phyloP scores from a whole-genome alignment of 1,139 yeast genomes.

The Pichia sp. region DNA sequence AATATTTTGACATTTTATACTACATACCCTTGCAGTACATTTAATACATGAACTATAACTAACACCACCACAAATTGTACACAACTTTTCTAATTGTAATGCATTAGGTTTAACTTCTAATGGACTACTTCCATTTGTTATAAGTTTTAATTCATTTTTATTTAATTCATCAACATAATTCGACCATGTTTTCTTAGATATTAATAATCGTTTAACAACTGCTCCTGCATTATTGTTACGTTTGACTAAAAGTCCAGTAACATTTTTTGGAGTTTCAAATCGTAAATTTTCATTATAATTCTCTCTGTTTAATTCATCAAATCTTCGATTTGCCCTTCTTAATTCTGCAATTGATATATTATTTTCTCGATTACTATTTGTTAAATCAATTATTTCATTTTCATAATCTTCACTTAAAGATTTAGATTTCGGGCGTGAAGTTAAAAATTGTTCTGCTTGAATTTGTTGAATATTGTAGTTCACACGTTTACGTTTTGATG shows the following conservation, averaged over 20 bases:
- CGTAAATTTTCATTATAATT: conserved; percentile 34
- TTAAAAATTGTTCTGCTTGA: conserved; percentile 24
- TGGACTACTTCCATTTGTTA: conserved; percentile 16
- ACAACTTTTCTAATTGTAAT: conserved; percentile 34
- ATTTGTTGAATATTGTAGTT: conserved; percentile 30
- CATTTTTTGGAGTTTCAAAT: conserved; percentile 34
- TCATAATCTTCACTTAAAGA: conserved; percentile 8
- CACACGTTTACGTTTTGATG: conserved; percentile 25
- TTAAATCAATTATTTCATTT: conserved; percentile 6
- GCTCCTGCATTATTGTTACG: conserved; percentile 23
- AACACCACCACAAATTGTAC: conserved; percentile 39
- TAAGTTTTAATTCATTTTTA: conserved; percentile 21
- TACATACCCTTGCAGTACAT: conserved; percentile 35
- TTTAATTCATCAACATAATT: conserved; percentile 36
- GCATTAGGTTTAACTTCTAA: conserved; percentile 27
- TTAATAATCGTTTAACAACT: conserved; percentile 32
- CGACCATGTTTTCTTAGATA: conserved; percentile 34
- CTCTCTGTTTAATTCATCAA: conserved; percentile 36
- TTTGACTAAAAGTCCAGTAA: conserved; percentile 17
- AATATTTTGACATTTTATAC: conserved; percentile 34
- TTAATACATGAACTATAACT: conserved; percentile 35
- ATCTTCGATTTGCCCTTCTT: conserved; percentile 33
- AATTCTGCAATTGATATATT: conserved; percentile 24
- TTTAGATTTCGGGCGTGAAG: conserved; percentile 11
- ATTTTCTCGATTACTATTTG: background rate